phyloP scores from a whole-genome alignment of 163 green algal species.

The Chlamydomonas reinhardtii region DNA sequence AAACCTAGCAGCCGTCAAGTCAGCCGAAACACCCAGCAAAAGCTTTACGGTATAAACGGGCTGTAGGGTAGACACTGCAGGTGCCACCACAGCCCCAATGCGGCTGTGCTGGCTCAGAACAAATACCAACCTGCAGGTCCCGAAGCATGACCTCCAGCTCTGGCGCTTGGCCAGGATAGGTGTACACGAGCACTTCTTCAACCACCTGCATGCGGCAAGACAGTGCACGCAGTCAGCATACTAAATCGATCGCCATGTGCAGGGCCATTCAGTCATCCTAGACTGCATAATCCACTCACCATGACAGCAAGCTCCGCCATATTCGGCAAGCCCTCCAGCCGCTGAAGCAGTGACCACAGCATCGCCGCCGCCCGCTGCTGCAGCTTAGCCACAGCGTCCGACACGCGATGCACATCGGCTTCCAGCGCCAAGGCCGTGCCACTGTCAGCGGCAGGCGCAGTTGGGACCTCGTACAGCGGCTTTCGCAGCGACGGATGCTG shows the following conservation, averaged over 20 bases:
- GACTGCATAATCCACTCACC: no score
- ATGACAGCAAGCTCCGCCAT: neutral
- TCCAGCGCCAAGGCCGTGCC: neutral
- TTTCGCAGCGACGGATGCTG: neutral
- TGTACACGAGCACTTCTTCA: neutral
- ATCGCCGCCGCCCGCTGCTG: neutral
- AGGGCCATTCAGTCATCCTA: no score
- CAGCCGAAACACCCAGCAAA: no score
- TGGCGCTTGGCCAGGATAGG: neutral
- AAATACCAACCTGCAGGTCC: neutral
- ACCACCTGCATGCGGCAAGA: neutral
- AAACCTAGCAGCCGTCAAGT: no score
- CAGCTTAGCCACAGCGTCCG: neutral
- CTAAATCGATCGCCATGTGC: no score
- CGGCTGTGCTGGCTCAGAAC: no score
- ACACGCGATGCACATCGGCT: neutral
- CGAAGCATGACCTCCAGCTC: neutral
- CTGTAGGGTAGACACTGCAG: no score
- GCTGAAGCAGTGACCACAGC: neutral
- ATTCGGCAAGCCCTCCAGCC: neutral
- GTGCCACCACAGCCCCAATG: no score
- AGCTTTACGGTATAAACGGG: no score
- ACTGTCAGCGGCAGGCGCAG: neutral
- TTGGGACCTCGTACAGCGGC: neutral
- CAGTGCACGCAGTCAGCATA: no score